Base-by-base conservation (phyloP, 2,329 filamentous ascomycete genomes). In the Tetracladium maxilliforme region DNA sequence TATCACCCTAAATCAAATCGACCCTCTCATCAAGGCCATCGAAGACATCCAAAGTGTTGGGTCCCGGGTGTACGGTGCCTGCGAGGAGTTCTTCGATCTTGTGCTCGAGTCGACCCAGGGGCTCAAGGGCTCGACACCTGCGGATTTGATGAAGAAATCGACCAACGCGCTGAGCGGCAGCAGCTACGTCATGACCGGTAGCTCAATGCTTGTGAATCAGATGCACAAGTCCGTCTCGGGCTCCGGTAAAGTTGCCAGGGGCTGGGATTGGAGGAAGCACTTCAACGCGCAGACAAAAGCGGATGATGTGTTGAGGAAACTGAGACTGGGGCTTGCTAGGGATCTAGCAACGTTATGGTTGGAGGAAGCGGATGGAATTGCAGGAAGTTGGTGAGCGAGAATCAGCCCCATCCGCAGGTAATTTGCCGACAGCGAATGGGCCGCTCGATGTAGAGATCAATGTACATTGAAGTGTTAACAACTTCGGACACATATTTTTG, bases 31-130 rank as follows among this genome's bases (percentile, higher is more conserved):
- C 31, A 77, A 79, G 35, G 77, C 80, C 1, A 64, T 84, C 25
- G 81, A 90, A 47, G 81, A 90, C 44, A 55, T 87, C 10, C 64
- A 87, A 46, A 80, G 80, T 0, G 76, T 90, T 10, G 65, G 73
- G 6, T 64, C 69, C 11, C 66, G 76, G 25, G 74, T 92, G 6
- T 83, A 75, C 42, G 55, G 61, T 1, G 72, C 77, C 14, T 82
- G 78, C 43, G 75, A 83, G 35, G 78, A 83, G 40, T 87, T 84
- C 43, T 71, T 92, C 43, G 57, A 68, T 32, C 68, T 83, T 2
- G 78, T 84, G 6, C 54, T 92, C 13, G 58, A 70, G n/a, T 76
- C 79, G 6, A 70, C 67, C 10, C 69, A 72, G 23, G 73, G 69
- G 26, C 50, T 59, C 27, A 69, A 62, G 46, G 67, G 66, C 2